Conservation (phyloP, 1,284 basidiomycete species). For the Pseudozyma sp. region DNA sequence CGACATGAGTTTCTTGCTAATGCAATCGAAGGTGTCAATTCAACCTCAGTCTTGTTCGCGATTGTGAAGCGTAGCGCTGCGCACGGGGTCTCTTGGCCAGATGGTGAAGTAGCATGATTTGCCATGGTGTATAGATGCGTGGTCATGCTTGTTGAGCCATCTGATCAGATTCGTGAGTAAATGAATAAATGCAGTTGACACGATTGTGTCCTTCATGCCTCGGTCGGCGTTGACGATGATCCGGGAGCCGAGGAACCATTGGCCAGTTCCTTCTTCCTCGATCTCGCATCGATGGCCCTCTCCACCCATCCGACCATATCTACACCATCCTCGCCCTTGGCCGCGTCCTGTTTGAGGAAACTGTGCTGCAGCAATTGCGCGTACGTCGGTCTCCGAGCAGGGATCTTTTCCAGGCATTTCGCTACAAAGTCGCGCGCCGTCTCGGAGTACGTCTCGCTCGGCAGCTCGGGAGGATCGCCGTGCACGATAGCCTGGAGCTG, state of each 20-base stretch:
- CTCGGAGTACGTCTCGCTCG: conserved; percentile 69
- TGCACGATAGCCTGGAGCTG: conserved; percentile 96
- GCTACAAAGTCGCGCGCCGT: conserved; percentile 66
- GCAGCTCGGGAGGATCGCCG: conserved; percentile 88
- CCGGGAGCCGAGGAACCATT: conserved; percentile 11
- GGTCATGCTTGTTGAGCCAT: conserved; percentile 6
- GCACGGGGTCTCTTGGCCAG: no score
- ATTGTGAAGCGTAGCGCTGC: no score
- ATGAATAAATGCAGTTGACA: not conserved
- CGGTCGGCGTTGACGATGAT: not conserved
- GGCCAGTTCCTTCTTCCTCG: conserved; percentile 25
- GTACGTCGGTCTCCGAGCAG: conserved; percentile 83
- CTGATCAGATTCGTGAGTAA: not conserved
- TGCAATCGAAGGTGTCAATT: not conserved
- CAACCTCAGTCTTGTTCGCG: no score
- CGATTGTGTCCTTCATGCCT: not conserved
- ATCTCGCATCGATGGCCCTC: conserved; percentile 39
- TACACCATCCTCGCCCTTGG: conserved; percentile 57
- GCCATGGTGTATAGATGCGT: conserved; percentile 5
- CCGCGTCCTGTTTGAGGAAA: conserved; percentile 73
- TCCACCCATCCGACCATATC: conserved; percentile 69
- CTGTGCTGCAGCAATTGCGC: conserved; percentile 83
- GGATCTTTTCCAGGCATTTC: conserved; percentile 66
- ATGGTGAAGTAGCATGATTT: not conserved
- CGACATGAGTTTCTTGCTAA: conserved; percentile 32